Conservation (phyloP, 345 rosid species). For the Barbarea vulgaris region DNA sequence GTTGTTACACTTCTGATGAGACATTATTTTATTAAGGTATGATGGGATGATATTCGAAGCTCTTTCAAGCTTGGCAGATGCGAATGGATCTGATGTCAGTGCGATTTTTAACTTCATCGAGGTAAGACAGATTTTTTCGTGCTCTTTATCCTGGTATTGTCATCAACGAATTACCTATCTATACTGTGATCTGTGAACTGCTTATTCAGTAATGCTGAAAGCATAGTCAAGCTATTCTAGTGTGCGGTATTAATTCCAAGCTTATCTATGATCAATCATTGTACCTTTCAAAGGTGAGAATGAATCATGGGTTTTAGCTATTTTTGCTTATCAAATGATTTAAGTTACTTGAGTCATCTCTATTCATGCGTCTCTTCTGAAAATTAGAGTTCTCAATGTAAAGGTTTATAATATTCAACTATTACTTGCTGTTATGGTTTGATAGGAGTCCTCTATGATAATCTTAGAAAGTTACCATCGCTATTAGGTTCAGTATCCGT, state of each 20-base stretch:
- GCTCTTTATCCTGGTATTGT: slow-evolving; percentile 7
- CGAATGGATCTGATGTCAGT: slow-evolving; percentile 58
- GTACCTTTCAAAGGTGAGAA: slow-evolving; percentile 16
- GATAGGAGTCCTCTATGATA: slow-evolving; percentile 5
- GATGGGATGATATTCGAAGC: slow-evolving; percentile 77
- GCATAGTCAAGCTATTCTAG: background rate
- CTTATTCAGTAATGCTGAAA: slow-evolving; percentile 6
- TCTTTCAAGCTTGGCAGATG: slow-evolving; percentile 55
- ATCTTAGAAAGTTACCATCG: background rate
- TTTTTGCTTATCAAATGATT: background rate
- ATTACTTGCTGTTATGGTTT: background rate
- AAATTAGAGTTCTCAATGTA: background rate
- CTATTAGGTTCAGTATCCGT: slow-evolving; percentile 8
- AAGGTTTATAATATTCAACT: background rate
- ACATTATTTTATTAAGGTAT: slow-evolving; percentile 45
- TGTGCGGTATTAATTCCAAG: background rate
- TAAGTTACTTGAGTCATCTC: background rate
- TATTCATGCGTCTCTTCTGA: background rate
- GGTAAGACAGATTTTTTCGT: slow-evolving; percentile 49
- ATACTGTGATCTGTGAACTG: slow-evolving; percentile 1
- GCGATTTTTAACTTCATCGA: slow-evolving; percentile 63
- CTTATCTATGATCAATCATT: slow-evolving; percentile 6
- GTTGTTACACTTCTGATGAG: slow-evolving; percentile 21
- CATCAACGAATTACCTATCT: background rate
- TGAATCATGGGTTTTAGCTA: slow-evolving; percentile 1